Percentiles rank a stretch among this genome's conserved stretches.
These are phyloP conservation scores for Mollisia scopiformis DNA, from an alignment of 2,329 filamentous ascomycete genomes.

Conservation along the genomic window DNA sequence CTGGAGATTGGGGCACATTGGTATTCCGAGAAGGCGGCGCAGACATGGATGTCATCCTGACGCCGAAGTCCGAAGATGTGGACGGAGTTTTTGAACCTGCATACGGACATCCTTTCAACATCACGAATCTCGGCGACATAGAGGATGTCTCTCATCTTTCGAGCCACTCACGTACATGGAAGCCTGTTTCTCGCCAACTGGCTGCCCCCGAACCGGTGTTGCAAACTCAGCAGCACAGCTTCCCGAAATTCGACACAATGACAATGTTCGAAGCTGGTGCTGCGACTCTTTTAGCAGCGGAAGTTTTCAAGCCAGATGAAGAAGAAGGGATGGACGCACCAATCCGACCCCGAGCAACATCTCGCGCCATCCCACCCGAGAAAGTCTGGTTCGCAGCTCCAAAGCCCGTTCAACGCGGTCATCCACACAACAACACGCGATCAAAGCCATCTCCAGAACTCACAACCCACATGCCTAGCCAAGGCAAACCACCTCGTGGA, in stretches of 20 bases:
- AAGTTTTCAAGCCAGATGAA: background rate
- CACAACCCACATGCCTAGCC: background rate
- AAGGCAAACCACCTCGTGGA: constrained; percentile 2
- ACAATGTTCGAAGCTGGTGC: background rate
- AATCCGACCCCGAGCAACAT: background rate
- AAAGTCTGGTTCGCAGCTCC: background rate
- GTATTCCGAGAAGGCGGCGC: constrained; percentile 8
- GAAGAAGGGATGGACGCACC: background rate
- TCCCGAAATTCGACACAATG: background rate
- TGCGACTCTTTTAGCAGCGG: background rate
- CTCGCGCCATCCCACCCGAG: background rate
- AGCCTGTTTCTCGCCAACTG: background rate
- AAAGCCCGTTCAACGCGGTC: background rate
- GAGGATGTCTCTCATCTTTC: background rate
- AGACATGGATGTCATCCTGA: constrained; percentile 4
- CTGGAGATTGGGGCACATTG: constrained; percentile 2
- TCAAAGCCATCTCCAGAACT: background rate
- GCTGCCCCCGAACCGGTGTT: background rate
- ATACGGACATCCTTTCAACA: background rate
- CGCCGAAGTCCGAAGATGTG: no score
- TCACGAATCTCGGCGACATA: background rate
- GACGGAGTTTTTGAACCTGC: no score
- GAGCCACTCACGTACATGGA: background rate
- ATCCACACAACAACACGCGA: background rate
- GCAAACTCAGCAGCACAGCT: background rate